Evolutionary conservation across 768 basidiomycete genomes (phyloP).

Genomic region (Pleurotus eryngii): DNA sequence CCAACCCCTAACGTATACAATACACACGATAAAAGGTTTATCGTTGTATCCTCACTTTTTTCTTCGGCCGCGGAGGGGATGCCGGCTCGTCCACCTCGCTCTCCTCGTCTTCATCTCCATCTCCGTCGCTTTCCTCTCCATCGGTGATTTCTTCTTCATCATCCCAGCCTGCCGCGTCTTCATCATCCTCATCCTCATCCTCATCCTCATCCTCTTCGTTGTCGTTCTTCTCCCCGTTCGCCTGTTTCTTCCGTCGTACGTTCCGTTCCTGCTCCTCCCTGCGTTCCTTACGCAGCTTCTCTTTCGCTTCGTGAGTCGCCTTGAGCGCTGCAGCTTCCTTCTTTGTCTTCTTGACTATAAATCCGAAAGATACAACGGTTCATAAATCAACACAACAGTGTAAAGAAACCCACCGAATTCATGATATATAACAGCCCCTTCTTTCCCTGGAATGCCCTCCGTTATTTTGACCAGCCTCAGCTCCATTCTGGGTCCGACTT

Average conservation of each 20-base stretch:
- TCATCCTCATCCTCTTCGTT: conserved; percentile 36
- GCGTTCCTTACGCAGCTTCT: conserved; percentile 70
- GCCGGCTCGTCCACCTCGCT: conserved; percentile 24
- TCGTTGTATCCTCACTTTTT: conserved; percentile 51
- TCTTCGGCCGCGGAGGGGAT: conserved; percentile 34
- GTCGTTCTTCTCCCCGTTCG: conserved; percentile 19
- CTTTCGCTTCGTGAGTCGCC: conserved; percentile 74
- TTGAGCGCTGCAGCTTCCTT: conserved; percentile 66
- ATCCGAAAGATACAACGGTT: conserved; percentile 4
- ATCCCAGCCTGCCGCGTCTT: conserved; percentile 33
- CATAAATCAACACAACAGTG: conserved; percentile 1
- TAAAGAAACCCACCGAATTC: conserved; percentile 69
- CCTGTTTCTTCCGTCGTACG: conserved; percentile 76
- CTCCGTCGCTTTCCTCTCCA: conserved; percentile 42
- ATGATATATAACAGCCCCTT: conserved; percentile 92
- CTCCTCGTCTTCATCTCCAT: conserved; percentile 54
- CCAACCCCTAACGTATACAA: too few relatives aligned
- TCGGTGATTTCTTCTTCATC: conserved; percentile 37
- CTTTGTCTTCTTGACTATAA: conserved; percentile 87
- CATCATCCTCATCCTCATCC: conserved; percentile 40
- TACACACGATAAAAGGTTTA: conserved; percentile 16
- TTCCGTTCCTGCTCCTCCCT: conserved; percentile 91
- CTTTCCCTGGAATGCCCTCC: conserved; percentile 91
- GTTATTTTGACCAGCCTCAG: conserved; percentile 88
- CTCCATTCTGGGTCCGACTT: conserved; percentile 96